Conservation (phyloP, 139 green algal species). For the Dunaliella primolecta region DNA sequence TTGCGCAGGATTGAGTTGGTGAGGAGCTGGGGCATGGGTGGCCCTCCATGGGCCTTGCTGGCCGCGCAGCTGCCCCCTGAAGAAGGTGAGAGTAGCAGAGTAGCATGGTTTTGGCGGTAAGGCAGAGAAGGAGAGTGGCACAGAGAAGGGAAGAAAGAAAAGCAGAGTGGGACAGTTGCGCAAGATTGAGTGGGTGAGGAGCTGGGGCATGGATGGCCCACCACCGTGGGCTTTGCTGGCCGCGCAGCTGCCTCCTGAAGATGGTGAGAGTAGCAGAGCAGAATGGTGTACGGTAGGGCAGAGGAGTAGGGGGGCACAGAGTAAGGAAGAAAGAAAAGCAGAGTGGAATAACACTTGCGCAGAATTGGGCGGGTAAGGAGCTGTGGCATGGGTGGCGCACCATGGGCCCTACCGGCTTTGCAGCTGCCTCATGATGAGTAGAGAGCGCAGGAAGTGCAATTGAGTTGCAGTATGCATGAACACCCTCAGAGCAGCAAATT, state of each 20-base stretch:
- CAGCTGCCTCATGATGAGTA: slow-evolving; percentile 4
- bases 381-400: slow-evolving; percentile 41
- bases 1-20: slow-evolving; percentile 21
- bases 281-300: neutral
- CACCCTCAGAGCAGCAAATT: neutral
- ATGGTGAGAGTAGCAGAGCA: neutral
- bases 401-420: neutral
- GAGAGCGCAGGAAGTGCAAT: neutral
- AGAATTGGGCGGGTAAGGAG: slow-evolving; percentile 40
- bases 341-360: neutral
- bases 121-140: neutral
- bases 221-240: neutral
- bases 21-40: slow-evolving; percentile 53
- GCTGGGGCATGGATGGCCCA: slow-evolving; percentile 42
- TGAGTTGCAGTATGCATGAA: neutral
- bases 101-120: neutral
- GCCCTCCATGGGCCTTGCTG: neutral
- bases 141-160: neutral
- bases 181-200: slow-evolving; percentile 39
- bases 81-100: neutral
- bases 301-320: neutral
- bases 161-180: neutral
- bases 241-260: slow-evolving; percentile 7
- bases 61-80: slow-evolving; percentile 9
- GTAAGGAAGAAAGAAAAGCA: neutral